Percentiles rank a stretch among this genome's conserved stretches.
These are phyloP conservation scores for Mortierella sp. DNA, from an alignment of 371 early-diverging fungal genomes.

Conservation along the genomic window DNA sequence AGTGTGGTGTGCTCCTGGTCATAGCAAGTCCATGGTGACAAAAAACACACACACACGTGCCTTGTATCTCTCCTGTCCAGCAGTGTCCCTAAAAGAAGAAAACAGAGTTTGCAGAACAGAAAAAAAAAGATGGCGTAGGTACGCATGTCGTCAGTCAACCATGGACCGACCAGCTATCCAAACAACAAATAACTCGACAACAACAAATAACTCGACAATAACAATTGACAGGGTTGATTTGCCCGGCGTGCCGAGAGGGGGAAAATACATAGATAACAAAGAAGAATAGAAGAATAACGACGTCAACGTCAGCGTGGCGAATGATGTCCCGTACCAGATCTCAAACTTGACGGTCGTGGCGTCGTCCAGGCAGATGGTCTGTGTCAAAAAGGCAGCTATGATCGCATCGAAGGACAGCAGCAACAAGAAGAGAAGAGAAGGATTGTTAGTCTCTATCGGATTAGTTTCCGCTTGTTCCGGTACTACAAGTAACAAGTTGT, in stretches of 20 bases:
- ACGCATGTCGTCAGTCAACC: neutral
- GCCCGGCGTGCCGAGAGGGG: too few species aligned
- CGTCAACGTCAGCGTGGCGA: neutral
- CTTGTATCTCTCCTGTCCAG: conserved; percentile 96
- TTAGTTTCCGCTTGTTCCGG: neutral
- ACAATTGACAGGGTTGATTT: too few species aligned
- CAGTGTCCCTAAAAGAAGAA: conserved; percentile 85
- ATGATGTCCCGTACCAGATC: conserved; percentile 78
- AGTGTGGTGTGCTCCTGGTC: too few species aligned
- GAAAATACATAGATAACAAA: neutral
- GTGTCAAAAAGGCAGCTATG: conserved; percentile 87
- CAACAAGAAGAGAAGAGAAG: neutral
- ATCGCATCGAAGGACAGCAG: neutral
- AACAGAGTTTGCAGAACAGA: neutral
- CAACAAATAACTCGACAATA: neutral
- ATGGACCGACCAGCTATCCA: neutral
- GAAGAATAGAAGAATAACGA: neutral
- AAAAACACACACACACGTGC: conserved; percentile 50
- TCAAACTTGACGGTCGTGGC: conserved; percentile 85
- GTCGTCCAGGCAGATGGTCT: conserved; percentile 79
- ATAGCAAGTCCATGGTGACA: too few species aligned
- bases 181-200: neutral
- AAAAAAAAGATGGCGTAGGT: neutral
- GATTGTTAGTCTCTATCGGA: neutral
- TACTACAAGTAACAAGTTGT: too few species aligned